phyloP scores from a whole-genome alignment of 306 rosid species.

The barrel medic (Medicago truncatula) region MtrunA17r5.0-ANR NC_053044.1:6704501-6705000 shows the following conservation, averaged over 20 bases:
- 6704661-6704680: background rate
- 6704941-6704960: background rate
- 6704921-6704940: slow-evolving; percentile 2
- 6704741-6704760: background rate
- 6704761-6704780: background rate
- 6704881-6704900: slow-evolving; percentile 8
- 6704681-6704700: slow-evolving; percentile 19
- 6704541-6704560: slow-evolving; percentile 3
- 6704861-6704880: background rate
- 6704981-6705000: background rate
- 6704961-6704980: background rate
- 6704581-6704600: background rate
- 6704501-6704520: background rate
- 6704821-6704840: slow-evolving; percentile 41
- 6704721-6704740: slow-evolving; percentile 9
- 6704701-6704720: slow-evolving; percentile 18
- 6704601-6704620: background rate
- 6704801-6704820: slow-evolving; percentile 4
- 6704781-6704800: background rate
- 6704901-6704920: slow-evolving; percentile 12
- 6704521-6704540: background rate
- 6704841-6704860: slow-evolving; percentile 19
- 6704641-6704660: background rate
- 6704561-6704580: background rate
- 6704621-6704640: background rate